These are phyloP conservation scores for Cubamyces sp. DNA, from an alignment of 768 basidiomycete species.

Conservation along the genomic window DNA sequence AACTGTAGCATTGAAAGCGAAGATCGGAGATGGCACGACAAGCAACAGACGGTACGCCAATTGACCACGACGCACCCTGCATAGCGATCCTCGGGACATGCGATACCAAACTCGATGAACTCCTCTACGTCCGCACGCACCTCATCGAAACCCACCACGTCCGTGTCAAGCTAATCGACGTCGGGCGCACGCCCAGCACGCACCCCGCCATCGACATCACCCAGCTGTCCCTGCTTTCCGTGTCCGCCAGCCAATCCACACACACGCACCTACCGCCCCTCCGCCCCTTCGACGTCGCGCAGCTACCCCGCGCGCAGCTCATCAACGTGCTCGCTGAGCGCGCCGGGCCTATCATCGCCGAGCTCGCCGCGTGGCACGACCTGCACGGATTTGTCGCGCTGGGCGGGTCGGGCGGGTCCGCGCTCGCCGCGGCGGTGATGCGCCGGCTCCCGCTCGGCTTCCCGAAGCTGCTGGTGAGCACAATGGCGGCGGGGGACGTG, in stretches of 20 bases:
- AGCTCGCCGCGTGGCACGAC: slow-evolving; percentile 8
- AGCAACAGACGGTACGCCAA: not conserved
- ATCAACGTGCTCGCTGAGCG: slow-evolving; percentile 18
- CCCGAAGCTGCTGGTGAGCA: slow-evolving; percentile 30
- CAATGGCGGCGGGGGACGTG: slow-evolving; percentile 29
- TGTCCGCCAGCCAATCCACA: not conserved
- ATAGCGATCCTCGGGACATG: slow-evolving; percentile 28
- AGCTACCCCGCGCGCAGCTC: slow-evolving; percentile 23
- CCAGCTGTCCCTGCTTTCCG: slow-evolving; percentile 19
- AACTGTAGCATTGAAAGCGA: too few species aligned
- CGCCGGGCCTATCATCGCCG: slow-evolving; percentile 11
- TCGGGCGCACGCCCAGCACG: slow-evolving; percentile 20
- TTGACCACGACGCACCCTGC: not conserved
- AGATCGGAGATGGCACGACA: too few species aligned
- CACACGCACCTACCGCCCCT: not conserved
- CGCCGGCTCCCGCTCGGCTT: slow-evolving; percentile 27
- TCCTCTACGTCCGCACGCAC: slow-evolving; percentile 22
- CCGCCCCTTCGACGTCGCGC: slow-evolving; percentile 11
- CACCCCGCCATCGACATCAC: slow-evolving; percentile 24
- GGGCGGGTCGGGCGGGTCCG: slow-evolving; percentile 27
- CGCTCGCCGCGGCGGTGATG: slow-evolving; percentile 26
- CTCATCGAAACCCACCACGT: slow-evolving; percentile 15
- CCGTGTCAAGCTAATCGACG: slow-evolving; percentile 27
- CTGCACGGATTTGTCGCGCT: slow-evolving; percentile 24
- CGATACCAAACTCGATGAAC: slow-evolving; percentile 30